Base-by-base conservation (phyloP, 441 rosid species). In the Corymbia calophylla region DNA sequence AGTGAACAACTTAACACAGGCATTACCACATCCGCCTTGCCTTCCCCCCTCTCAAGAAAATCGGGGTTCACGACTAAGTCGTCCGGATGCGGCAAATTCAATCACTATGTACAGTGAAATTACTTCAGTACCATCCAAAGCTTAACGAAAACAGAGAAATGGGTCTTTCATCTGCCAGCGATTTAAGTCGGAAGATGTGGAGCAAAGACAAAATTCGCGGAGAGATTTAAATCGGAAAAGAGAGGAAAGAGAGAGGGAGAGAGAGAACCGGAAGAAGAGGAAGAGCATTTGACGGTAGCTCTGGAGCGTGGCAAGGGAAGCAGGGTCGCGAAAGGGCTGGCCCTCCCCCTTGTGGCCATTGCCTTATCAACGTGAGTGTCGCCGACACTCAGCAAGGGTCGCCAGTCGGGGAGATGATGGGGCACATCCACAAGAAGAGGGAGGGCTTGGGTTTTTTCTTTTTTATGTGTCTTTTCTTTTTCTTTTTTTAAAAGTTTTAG, bases 201-300 rank as follows among this genome's bases (percentile, higher is more conserved):
- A 25, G 82, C 14, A 39, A 73, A 73, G 82, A 49, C 29, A 73
- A 21, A 35, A 39, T 39, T 21, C 82, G 39, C 9, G 9, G 81
- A 44, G 9, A 58, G 77, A 32, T n/a, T n/a, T n/a, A 70, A 58
- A 35, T 47, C 48, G 2, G 31, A 25, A 27, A 5, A 12, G 39
- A 12, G 53, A 44, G 49, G 12, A n/a, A 4, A 8, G 6, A 39
- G 44, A 39, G 44, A 5, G 44, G 5, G 44, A 39, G 53, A 53
- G 23, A 21, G 56, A 4, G 54, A 87, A 93, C 95, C 92, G 55
- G 94, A 90, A 80, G 93, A 90, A 68, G 93, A 91, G 64, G 91
- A 92, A 88, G 93, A 94, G 91, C 94, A 93, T 55, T 88, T 68
- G 91, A 92, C 62, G 18, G 90, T 87, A 73, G 94, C 47, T 89